Evolutionary conservation across 2,329 filamentous ascomycete genomes (phyloP).

Genomic region (Coniochaeta sp.): DNA sequence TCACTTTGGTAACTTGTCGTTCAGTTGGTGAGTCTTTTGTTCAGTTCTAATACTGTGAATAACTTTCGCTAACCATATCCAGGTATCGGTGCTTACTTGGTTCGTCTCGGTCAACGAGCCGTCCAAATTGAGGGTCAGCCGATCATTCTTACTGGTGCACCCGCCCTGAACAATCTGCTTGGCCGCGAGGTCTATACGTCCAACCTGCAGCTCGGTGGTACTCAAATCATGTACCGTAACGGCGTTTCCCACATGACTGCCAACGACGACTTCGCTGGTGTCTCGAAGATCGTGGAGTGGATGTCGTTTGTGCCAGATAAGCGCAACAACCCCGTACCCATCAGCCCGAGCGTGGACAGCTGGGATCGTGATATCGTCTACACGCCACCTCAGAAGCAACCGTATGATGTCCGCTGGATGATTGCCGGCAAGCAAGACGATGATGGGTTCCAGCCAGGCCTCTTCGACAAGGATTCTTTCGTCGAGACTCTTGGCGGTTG

Average conservation of each 20-base stretch:
- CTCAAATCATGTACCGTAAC: constrained; percentile 99
- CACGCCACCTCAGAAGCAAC: constrained; percentile 71
- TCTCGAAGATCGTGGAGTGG: constrained; percentile 97
- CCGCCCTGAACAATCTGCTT: constrained; percentile 95
- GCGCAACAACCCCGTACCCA: constrained; percentile 87
- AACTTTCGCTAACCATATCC: not conserved
- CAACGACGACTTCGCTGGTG: constrained; percentile 93
- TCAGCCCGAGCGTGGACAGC: constrained; percentile 72
- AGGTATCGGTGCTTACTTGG: constrained; percentile 96
- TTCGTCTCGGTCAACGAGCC: constrained; percentile 94
- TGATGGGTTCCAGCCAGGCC: constrained; percentile 77
- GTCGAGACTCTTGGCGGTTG: constrained; percentile 94
- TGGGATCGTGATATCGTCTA: constrained; percentile 93
- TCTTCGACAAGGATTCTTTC: constrained; percentile 96
- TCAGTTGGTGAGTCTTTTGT: constrained; percentile 66
- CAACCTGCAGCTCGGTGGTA: constrained; percentile 97
- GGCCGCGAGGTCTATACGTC: constrained; percentile 98
- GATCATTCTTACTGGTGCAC: constrained; percentile 95
- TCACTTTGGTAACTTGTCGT: constrained; percentile 93
- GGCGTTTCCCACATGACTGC: constrained; percentile 99
- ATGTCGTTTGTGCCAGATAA: constrained; percentile 95
- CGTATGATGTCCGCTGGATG: constrained; percentile 91
- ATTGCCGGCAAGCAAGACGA: constrained; percentile 83
- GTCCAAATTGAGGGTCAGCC: constrained; percentile 98
- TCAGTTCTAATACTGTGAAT: not conserved